Conservation (phyloP, 768 basidiomycete species). For the Suillus occidentalis region DNA sequence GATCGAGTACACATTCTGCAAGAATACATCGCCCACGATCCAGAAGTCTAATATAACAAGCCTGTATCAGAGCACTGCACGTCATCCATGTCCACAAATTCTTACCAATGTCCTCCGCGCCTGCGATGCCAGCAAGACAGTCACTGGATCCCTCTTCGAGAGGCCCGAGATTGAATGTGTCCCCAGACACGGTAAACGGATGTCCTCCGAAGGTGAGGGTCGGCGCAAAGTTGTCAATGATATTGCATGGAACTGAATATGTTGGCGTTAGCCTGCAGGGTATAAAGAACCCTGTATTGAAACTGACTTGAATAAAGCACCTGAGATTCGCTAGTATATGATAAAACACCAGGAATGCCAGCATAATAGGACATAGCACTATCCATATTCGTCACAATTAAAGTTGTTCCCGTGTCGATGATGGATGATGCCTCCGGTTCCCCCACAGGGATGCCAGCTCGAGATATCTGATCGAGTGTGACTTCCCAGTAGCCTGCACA, state of each 20-base stretch:
- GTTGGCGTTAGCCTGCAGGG: constrained; percentile 1
- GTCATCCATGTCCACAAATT: not conserved
- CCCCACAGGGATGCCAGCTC: constrained; percentile 15
- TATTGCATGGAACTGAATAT: constrained; percentile 35
- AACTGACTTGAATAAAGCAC: constrained; percentile 35
- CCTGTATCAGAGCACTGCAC: not conserved
- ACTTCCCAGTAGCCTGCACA: constrained; percentile 40
- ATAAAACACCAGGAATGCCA: constrained; percentile 28
- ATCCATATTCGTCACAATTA: constrained; percentile 27
- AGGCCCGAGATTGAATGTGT: constrained; percentile 45
- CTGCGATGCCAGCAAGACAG: constrained; percentile 40
- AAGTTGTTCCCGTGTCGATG: constrained; percentile 35
- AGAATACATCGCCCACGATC: constrained; percentile 37
- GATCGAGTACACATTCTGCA: constrained; percentile 32
- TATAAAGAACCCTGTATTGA: not conserved
- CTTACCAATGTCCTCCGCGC: constrained; percentile 16
- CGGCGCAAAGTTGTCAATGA: constrained; percentile 24
- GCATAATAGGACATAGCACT: constrained; percentile 30
- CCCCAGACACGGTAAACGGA: constrained; percentile 35
- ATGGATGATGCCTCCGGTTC: constrained; percentile 26
- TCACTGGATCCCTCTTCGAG: constrained; percentile 28
- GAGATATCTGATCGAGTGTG: constrained; percentile 27
- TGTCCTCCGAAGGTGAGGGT: constrained; percentile 41
- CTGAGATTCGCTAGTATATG: not conserved
- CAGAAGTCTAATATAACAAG: constrained; percentile 23